These are phyloP conservation scores for Incumbomyces lentus DNA, from an alignment of 2,329 filamentous ascomycete genomes.

Conservation along the genomic window DNA sequence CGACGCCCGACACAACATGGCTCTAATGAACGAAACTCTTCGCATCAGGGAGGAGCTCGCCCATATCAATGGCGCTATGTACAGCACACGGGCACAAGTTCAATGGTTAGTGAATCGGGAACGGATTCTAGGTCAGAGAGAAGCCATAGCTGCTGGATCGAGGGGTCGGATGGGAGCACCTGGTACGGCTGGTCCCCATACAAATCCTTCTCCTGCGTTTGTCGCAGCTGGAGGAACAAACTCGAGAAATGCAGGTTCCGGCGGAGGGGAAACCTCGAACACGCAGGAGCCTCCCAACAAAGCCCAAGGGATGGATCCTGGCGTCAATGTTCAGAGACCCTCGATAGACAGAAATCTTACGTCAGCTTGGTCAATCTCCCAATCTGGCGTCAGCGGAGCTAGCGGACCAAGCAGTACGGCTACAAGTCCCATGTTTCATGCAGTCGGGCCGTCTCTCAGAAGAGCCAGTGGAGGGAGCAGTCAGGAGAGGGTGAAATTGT, in stretches of 20 bases:
- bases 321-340: background rate
- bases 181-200: constrained; percentile 8
- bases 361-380: background rate
- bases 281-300: background rate
- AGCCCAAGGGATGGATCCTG: background rate
- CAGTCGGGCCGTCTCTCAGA: constrained; percentile 2
- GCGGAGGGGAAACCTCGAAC: background rate
- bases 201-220: too few relatives aligned
- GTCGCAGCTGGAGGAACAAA: background rate
- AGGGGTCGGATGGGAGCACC: constrained; percentile 24
- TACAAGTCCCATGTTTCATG: constrained; percentile 1
- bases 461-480: constrained; percentile 8
- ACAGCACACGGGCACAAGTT: constrained; percentile 49
- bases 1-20: constrained; percentile 52
- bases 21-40: constrained; percentile 52
- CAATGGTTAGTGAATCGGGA: constrained; percentile 53
- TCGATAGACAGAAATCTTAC: background rate
- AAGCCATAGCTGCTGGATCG: constrained; percentile 23
- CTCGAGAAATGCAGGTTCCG: background rate
- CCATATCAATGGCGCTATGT: constrained; percentile 50
- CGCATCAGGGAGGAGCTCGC: constrained; percentile 53
- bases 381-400: background rate
- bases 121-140: constrained; percentile 21
- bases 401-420: constrained; percentile 5
- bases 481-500: constrained; percentile 10